Conservation (phyloP, 1,284 basidiomycete species). For the Microbotryum intermedium region DNA sequence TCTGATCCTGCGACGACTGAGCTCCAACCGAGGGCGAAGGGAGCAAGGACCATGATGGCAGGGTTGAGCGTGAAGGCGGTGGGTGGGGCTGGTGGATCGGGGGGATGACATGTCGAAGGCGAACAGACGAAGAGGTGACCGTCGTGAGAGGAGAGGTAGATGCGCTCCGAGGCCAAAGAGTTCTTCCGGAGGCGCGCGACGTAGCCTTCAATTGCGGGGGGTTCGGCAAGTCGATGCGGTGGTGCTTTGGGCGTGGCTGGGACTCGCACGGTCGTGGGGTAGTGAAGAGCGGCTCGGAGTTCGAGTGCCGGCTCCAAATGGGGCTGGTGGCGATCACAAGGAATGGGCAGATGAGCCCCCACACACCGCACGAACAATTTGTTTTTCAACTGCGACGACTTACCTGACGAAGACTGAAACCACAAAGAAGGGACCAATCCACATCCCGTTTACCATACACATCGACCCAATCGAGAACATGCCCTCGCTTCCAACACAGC, state of each 20-base stretch:
- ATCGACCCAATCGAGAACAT: slow-evolving; percentile 30
- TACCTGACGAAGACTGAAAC: slow-evolving; percentile 17
- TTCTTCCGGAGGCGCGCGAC: slow-evolving; percentile 20
- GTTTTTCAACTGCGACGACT: no score
- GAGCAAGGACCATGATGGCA: slow-evolving; percentile 21
- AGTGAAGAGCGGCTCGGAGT: slow-evolving; percentile 24
- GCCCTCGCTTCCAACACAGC: slow-evolving; percentile 26
- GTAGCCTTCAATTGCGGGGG: slow-evolving; percentile 31
- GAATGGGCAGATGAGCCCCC: no score
- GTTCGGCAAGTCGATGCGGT: slow-evolving; percentile 19
- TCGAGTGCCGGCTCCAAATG: slow-evolving; percentile 15
- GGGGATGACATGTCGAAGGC: slow-evolving; percentile 16
- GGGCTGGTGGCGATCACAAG: no score
- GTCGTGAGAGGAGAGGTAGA: slow-evolving; percentile 24
- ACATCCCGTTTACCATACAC: slow-evolving; percentile 3
- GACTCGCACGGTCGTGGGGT: slow-evolving; percentile 25
- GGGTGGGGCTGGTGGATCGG: slow-evolving; percentile 13
- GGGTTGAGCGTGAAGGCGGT: slow-evolving; percentile 14
- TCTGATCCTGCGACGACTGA: slow-evolving; percentile 5
- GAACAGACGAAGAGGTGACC: slow-evolving; percentile 21
- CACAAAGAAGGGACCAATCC: slow-evolving; percentile 19
- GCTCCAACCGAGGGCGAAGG: slow-evolving; percentile 19
- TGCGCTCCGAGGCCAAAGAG: slow-evolving; percentile 9
- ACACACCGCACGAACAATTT: no score
- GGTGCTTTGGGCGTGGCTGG: background rate